Evolutionary conservation across 306 rosid species (phyloP).

Genomic region (Sphenostylis stenocarpa): DNA sequence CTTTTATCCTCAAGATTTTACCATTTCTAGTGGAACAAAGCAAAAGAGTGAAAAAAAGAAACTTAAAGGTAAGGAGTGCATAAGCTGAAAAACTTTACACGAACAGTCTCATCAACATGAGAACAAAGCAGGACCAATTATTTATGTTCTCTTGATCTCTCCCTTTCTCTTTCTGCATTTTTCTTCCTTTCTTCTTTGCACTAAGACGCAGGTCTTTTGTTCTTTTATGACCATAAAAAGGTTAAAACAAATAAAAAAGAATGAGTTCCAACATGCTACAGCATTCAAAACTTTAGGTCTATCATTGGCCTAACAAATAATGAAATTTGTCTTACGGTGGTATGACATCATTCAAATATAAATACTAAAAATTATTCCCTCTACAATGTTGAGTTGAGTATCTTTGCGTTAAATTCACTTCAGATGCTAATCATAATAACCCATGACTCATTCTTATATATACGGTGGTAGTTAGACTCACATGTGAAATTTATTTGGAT

Average conservation of each 20-base stretch:
- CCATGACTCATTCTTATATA: not conserved
- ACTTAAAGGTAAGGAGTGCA: conserved; percentile 12
- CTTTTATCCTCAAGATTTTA: conserved; percentile 23
- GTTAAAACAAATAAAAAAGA: conserved; percentile 27
- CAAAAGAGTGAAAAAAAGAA: conserved; percentile 6
- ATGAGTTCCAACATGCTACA: conserved; percentile 35
- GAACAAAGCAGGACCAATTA: conserved; percentile 22
- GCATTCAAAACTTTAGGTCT: conserved; percentile 31
- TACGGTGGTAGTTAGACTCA: no score
- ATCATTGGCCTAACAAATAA: conserved; percentile 29
- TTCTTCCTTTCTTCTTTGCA: conserved; percentile 26
- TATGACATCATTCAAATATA: conserved; percentile 41
- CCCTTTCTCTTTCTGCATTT: not conserved
- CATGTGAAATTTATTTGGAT: no score
- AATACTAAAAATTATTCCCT: not conserved
- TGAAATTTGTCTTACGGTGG: conserved; percentile 29
- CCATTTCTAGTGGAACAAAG: conserved; percentile 31
- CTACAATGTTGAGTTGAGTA: not conserved
- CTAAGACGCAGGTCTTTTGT: conserved; percentile 34
- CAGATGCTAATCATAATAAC: conserved; percentile 26
- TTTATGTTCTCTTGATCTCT: not conserved
- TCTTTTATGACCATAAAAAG: conserved; percentile 40
- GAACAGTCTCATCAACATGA: conserved; percentile 44
- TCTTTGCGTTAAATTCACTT: conserved; percentile 38
- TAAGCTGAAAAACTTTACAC: conserved; percentile 28